Evolutionary conservation across 2,329 filamentous ascomycete species (phyloP).

Genomic region (Fusarium oxysporum): DNA sequence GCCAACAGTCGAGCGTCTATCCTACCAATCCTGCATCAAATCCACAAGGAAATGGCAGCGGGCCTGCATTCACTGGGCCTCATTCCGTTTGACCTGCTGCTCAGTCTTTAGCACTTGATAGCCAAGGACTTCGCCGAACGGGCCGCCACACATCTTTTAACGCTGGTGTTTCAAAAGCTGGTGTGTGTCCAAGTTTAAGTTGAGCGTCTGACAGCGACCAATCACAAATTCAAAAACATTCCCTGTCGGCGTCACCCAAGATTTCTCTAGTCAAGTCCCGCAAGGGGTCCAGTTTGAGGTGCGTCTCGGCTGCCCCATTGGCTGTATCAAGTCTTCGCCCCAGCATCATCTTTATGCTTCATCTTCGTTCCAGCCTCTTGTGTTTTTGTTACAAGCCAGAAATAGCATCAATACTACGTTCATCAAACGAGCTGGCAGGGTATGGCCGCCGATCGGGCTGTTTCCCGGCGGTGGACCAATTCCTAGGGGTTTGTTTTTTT

Average conservation of each 20-base stretch:
- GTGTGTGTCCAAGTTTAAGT: slow-evolving; percentile 49
- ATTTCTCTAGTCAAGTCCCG: slow-evolving; percentile 11
- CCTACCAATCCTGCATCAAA: slow-evolving; percentile 42
- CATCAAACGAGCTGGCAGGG: slow-evolving; percentile 3
- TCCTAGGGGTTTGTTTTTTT: slow-evolving; percentile 7
- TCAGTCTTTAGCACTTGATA: background rate
- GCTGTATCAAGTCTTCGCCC: slow-evolving; percentile 30
- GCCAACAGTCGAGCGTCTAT: slow-evolving; percentile 39
- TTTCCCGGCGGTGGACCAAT: slow-evolving; percentile 31
- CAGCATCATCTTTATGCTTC: slow-evolving; percentile 42
- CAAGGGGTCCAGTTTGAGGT: slow-evolving; percentile 44
- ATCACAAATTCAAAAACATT: slow-evolving; percentile 49
- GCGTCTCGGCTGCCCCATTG: slow-evolving; percentile 41
- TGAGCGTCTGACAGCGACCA: slow-evolving; percentile 49
- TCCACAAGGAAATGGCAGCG: slow-evolving; percentile 9
- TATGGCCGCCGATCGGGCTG: slow-evolving; percentile 35
- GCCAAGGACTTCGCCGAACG: slow-evolving; percentile 24
- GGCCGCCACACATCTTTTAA: slow-evolving; percentile 40
- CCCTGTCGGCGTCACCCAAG: slow-evolving; percentile 45
- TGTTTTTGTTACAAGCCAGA: slow-evolving; percentile 32
- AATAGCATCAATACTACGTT: slow-evolving; percentile 36
- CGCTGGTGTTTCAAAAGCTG: slow-evolving; percentile 48
- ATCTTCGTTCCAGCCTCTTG: slow-evolving; percentile 28
- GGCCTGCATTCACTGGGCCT: slow-evolving; percentile 31
- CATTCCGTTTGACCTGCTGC: slow-evolving; percentile 12